Evolutionary conservation across 352 stramenopile species (phyloP).

Genomic region (Pythium pectinolyticum): DNA sequence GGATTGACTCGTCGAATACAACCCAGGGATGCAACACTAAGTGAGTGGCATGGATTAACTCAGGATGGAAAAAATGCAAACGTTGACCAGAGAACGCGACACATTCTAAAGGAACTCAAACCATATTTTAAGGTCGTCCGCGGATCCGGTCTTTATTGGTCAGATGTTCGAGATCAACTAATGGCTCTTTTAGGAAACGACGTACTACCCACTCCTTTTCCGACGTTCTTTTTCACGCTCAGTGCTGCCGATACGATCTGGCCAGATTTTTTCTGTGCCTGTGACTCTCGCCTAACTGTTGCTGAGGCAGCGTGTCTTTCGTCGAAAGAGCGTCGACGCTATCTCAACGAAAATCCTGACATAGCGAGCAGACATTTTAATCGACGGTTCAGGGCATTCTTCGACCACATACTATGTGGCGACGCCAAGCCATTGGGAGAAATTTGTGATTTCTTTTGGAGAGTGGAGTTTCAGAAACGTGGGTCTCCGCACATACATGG

Average conservation of each 20-base stretch:
- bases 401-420: slow-evolving; percentile 12
- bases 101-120: slow-evolving; percentile 24
- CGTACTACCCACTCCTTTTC: slow-evolving; percentile 20
- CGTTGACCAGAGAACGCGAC: background rate
- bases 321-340: background rate
- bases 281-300: slow-evolving; percentile 10
- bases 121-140: slow-evolving; percentile 21
- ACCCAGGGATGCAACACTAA: no score
- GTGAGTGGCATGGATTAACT: no score
- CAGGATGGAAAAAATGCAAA: background rate
- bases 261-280: slow-evolving; percentile 29
- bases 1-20: slow-evolving; percentile 17
- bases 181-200: slow-evolving; percentile 24
- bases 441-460: slow-evolving; percentile 24
- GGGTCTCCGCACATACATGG: slow-evolving; percentile 26
- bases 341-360: slow-evolving; percentile 27
- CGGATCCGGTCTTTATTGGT: slow-evolving; percentile 25
- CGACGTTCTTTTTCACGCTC: slow-evolving; percentile 29
- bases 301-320: background rate
- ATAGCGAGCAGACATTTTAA: slow-evolving; percentile 26
- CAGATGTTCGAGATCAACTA: slow-evolving; percentile 23
- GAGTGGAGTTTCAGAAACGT: slow-evolving; percentile 26
- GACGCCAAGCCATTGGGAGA: slow-evolving; percentile 8
- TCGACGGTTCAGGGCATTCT: slow-evolving; percentile 26
- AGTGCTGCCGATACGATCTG: slow-evolving; percentile 36